Evolutionary conservation across 2,329 filamentous ascomycete species (phyloP), one percentile per base, ranked within the genome.

Genomic region (Hansfordia pulvinata): DNA sequence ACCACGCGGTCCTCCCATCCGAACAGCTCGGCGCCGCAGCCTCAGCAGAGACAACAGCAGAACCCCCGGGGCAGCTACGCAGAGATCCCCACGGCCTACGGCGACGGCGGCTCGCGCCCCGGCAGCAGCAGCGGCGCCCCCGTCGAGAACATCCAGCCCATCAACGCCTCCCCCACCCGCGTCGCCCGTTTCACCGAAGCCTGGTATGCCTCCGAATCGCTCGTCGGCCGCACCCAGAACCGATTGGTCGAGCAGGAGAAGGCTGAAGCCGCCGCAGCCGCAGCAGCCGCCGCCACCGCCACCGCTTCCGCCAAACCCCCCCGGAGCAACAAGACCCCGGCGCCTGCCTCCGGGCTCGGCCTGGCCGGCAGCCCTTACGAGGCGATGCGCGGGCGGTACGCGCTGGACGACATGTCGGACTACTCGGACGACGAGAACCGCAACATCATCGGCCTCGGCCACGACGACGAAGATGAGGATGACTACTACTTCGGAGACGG

Each of bases 191-290:
- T 69, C 37, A 68, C 58, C 5, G 66, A 70, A 39, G 55, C 62
- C 0, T 71, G 66, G 66, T 58, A 58, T 34, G 52, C 65, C 3
- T 60, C 62, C 1, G 64, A 70, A 20, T 66, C 64, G 3, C 56
- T 69, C 21, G 56, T 67, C 40, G 58, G 54, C 26, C 60, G 64
- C 37, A 70, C 65, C 3, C 61, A 68, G 33, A 54, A 69, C 38
- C 58, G 61, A n/a, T 58, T 60, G 35, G 55, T 56, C 21, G 52
- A 53, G 23, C 39, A 58, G 30, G 52, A 53, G 33, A 50, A 51
- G 5, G 44, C 47, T 10, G 52, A 51, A 27, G 38, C 40, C 19
- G 13, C 17, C 27, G 21, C 20, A 28, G 17, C 8, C 25, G 17
- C 20, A 27, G 15, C 24, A 30, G 15, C 13, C 13, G 20, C 23